Evolutionary conservation across 352 stramenopile species (phyloP).

Genomic region (Pythium rhizo-oryzae): DNA sequence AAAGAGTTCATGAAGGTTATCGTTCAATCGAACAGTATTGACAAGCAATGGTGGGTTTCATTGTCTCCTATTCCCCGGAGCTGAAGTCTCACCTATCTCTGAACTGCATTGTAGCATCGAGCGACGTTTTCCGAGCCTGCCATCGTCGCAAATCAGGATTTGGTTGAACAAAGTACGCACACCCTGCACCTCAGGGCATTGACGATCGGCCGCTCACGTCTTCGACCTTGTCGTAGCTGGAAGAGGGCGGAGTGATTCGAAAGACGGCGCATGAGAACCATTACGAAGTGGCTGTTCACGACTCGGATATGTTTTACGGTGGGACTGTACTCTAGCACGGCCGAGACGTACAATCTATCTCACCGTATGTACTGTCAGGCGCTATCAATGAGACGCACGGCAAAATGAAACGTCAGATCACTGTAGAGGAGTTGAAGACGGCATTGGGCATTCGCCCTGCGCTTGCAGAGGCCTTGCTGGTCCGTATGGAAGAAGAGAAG

Average conservation of each 20-base stretch:
- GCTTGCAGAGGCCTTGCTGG: constrained; percentile 32
- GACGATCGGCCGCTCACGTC: background rate
- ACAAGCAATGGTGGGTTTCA: constrained; percentile 14
- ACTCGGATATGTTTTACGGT: constrained; percentile 31
- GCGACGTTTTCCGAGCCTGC: background rate
- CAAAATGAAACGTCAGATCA: constrained; percentile 37
- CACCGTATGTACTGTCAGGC: constrained; percentile 15
- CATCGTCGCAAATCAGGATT: background rate
- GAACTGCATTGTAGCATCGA: constrained; percentile 10
- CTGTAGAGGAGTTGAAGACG: constrained; percentile 21
- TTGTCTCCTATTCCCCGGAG: background rate
- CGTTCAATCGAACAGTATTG: constrained; percentile 9
- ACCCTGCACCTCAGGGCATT: background rate
- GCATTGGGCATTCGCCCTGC: constrained; percentile 17
- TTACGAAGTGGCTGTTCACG: constrained; percentile 28
- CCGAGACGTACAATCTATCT: background rate
- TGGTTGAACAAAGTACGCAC: constrained; percentile 16
- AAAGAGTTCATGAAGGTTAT: constrained; percentile 8
- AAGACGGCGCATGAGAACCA: constrained; percentile 3
- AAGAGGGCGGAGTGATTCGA: constrained; percentile 17
- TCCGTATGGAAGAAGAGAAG: constrained; percentile 41
- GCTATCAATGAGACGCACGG: constrained; percentile 41
- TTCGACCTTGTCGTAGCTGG: background rate
- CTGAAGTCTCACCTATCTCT: background rate
- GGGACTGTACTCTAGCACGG: background rate